Conservation (phyloP, 108 stramenopile species). For the Pseudonitzschia multiseries region DNA sequence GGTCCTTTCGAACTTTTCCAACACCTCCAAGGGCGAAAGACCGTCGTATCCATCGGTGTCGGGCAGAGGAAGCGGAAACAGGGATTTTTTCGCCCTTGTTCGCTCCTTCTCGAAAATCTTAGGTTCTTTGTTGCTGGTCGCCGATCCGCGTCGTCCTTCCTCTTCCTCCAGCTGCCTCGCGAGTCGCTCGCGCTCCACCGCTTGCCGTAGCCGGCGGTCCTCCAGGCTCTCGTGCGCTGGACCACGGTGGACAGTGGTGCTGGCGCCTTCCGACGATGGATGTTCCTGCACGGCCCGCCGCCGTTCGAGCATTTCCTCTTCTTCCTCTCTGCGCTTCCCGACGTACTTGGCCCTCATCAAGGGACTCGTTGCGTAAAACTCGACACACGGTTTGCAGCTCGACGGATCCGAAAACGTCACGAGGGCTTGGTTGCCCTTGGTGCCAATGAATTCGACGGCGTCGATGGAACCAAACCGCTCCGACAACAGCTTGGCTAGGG, state of each 20-base stretch:
- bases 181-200: slow-evolving; percentile 69
- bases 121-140: background rate
- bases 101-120: background rate
- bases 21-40: background rate
- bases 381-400: slow-evolving; percentile 75
- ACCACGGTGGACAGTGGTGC: slow-evolving; percentile 1
- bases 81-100: background rate
- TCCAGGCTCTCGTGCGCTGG: slow-evolving; percentile 43
- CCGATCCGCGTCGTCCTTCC: background rate
- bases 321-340: slow-evolving; percentile 60
- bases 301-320: slow-evolving; percentile 19
- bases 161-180: slow-evolving; percentile 61
- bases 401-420: slow-evolving; percentile 59
- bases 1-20: slow-evolving; percentile 2
- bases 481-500: slow-evolving; percentile 48
- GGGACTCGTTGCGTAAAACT: slow-evolving; percentile 57
- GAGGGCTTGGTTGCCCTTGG: slow-evolving; percentile 77
- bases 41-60: slow-evolving; percentile 15
- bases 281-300: too few species aligned
- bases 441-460: slow-evolving; percentile 68
- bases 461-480: slow-evolving; percentile 67
- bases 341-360: slow-evolving; percentile 80
- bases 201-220: slow-evolving; percentile 69
- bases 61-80: slow-evolving; percentile 33
- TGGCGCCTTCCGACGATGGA: too few species aligned